These are phyloP conservation scores for Mytilinidion resinicola DNA, from an alignment of 495 filamentous ascomycete genomes.

Conservation along the genomic window DNA sequence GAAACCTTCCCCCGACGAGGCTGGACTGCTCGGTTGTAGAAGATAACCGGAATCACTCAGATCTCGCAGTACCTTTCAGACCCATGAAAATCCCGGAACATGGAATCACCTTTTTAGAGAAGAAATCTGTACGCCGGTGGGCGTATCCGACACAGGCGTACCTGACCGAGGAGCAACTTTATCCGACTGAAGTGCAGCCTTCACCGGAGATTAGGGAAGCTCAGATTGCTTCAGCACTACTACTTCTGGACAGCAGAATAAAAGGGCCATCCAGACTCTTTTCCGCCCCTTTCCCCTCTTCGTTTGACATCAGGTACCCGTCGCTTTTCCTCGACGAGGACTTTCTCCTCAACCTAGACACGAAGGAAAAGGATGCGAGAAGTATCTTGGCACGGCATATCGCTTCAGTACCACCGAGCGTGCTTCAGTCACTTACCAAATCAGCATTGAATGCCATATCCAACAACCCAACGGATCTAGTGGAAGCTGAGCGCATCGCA, in stretches of 20 bases:
- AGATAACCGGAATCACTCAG: too few relatives aligned
- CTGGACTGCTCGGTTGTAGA: background rate
- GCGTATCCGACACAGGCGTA: too few relatives aligned
- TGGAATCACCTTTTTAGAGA: too few relatives aligned
- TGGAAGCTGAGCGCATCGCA: constrained; percentile 12
- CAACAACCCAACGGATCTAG: background rate
- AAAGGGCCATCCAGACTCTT: background rate
- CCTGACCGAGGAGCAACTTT: too few relatives aligned
- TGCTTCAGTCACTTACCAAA: constrained; percentile 6
- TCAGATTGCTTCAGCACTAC: constrained; percentile 13
- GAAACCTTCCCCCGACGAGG: background rate
- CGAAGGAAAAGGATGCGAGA: constrained; percentile 9
- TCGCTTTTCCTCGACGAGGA: constrained; percentile 14
- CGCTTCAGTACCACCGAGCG: constrained; percentile 3
- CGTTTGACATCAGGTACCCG: constrained; percentile 13
- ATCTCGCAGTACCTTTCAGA: too few relatives aligned
- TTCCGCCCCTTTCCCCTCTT: constrained; percentile 13
- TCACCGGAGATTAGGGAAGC: constrained; percentile 7
- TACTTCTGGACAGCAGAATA: constrained; percentile 12
- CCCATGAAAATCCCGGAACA: too few relatives aligned
- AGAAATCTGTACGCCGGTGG: too few relatives aligned
- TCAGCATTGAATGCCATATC: constrained; percentile 2
- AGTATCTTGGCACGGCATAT: constrained; percentile 3
- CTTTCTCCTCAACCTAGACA: constrained; percentile 21
- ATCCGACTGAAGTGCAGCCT: too few relatives aligned